Conservation (phyloP, 2,329 filamentous ascomycete genomes). For the Fusarium sp. region DNA sequence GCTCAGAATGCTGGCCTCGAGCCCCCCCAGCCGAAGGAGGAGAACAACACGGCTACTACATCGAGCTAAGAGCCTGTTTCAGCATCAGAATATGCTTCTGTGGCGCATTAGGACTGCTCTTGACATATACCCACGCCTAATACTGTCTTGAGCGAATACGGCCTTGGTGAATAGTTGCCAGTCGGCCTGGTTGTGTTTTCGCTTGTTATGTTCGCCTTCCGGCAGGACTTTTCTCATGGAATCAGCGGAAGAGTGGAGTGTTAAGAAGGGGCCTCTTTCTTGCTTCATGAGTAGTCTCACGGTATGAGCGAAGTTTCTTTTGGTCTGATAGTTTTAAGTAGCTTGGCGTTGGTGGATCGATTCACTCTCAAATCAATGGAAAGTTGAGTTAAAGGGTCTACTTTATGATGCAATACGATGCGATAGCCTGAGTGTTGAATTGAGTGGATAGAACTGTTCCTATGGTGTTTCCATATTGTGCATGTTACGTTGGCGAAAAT, state of each 20-base stretch:
- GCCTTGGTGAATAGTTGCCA: constrained; percentile 5
- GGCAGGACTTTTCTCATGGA: constrained; percentile 12
- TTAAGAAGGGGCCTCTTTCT: constrained; percentile 9
- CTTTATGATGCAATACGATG: constrained; percentile 31
- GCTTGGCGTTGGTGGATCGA: constrained; percentile 48
- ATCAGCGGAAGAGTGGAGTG: constrained; percentile 12
- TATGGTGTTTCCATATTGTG: not conserved
- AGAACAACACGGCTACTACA: constrained; percentile 43
- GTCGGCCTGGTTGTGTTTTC: constrained; percentile 26
- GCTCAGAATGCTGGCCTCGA: constrained; percentile 70
- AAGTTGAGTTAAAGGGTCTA: constrained; percentile 21
- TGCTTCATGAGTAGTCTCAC: constrained; percentile 32
- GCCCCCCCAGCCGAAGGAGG: constrained; percentile 56
- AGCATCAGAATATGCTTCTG: constrained; percentile 28
- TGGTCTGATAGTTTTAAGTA: constrained; percentile 41
- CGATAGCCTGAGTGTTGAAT: constrained; percentile 39
- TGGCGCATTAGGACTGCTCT: constrained; percentile 12
- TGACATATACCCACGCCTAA: constrained; percentile 45
- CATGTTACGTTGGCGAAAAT: not conserved
- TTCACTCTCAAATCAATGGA: constrained; percentile 30
- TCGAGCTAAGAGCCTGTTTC: constrained; percentile 47
- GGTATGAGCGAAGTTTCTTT: constrained; percentile 21
- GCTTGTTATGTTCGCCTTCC: constrained; percentile 12
- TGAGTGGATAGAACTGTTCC: constrained; percentile 19
- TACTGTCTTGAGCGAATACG: constrained; percentile 11